phyloP scores from a whole-genome alignment of 2,329 filamentous ascomycete genomes.

The Zasmidium cellare region DNA sequence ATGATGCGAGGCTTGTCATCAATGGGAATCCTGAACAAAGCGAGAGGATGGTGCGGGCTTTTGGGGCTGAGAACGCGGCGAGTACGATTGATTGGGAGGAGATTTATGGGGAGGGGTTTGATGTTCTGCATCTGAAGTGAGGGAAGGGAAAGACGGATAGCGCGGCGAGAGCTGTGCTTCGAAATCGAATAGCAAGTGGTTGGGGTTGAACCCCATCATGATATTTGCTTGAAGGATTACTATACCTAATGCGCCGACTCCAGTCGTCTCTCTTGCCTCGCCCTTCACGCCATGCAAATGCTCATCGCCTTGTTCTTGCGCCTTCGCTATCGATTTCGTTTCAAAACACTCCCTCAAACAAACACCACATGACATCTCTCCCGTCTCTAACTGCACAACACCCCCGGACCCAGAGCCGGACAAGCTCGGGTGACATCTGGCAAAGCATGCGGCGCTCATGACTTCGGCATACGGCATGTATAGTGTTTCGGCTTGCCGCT shows the following conservation, averaged over 20 bases:
- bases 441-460: neutral
- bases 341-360: neutral
- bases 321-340: neutral
- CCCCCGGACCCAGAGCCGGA: conserved; percentile 6
- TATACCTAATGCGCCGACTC: too few relatives aligned
- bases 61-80: conserved; percentile 78
- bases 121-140: conserved; percentile 66
- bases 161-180: too few relatives aligned
- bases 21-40: conserved; percentile 69
- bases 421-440: conserved; percentile 14
- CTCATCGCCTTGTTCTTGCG: neutral
- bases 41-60: conserved; percentile 70
- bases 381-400: neutral
- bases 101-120: conserved; percentile 77
- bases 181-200: neutral
- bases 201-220: too few relatives aligned
- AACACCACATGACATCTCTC: neutral
- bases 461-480: neutral
- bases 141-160: too few relatives aligned
- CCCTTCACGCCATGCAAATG: too few relatives aligned
- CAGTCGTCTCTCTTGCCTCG: too few relatives aligned
- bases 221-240: too few relatives aligned
- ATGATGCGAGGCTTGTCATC: conserved; percentile 62
- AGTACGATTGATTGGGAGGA: conserved; percentile 72
- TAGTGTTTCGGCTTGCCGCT: neutral